Percentiles rank a stretch among this genome's conserved stretches.
Conservation (phyloP, 2,329 filamentous ascomycete species). For the Trichoderma polysporum region DNA sequence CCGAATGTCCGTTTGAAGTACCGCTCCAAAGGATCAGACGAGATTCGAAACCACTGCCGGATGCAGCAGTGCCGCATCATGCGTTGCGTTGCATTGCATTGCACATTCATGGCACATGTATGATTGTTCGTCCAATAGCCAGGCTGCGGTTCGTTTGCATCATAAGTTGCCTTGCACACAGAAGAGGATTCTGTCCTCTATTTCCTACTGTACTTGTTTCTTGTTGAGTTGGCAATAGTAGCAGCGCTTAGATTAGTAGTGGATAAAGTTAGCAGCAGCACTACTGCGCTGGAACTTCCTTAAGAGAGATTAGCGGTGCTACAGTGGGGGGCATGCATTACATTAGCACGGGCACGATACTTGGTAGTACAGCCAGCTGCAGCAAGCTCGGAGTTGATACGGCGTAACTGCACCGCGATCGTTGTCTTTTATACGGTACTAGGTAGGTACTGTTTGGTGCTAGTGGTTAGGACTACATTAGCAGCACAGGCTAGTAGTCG, state of each 20-base stretch:
- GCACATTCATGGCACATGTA: not conserved
- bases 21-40: not conserved
- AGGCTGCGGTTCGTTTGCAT: not conserved
- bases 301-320: not conserved
- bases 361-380: not conserved
- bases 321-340: not conserved
- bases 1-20: not conserved
- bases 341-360: not conserved
- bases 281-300: not conserved
- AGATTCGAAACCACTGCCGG: not conserved
- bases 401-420: not conserved
- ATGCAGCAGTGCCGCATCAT: not conserved
- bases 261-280: not conserved
- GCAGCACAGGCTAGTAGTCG: not conserved
- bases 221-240: not conserved
- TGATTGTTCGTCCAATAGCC: not conserved
- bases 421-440: not conserved
- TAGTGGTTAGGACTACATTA: not conserved
- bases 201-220: not conserved
- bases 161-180: not conserved
- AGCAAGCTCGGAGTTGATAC: not conserved
- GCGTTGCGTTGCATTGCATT: not conserved
- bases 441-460: not conserved
- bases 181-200: not conserved
- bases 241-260: not conserved